Evolutionary conservation across 2,329 filamentous ascomycete species (phyloP).

Genomic region (Arthrinium phaeospermum): DNA sequence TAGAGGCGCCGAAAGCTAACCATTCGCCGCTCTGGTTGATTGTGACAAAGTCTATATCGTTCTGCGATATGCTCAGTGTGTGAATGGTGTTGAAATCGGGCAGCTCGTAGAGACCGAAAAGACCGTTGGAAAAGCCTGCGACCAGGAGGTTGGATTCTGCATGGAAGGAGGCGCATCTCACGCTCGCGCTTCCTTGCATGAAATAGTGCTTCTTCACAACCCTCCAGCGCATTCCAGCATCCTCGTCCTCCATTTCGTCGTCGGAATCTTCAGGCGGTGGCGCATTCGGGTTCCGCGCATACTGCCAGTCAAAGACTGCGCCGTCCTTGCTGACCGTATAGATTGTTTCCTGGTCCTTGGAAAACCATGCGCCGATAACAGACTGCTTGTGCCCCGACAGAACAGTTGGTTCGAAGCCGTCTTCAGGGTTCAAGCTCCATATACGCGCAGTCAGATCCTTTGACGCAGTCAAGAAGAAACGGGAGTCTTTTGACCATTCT

Average conservation of each 20-base stretch:
- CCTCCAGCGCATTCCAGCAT: slow-evolving; percentile 81
- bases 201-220: slow-evolving; percentile 94
- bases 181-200: slow-evolving; percentile 84
- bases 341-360: slow-evolving; percentile 90
- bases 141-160: slow-evolving; percentile 89
- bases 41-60: slow-evolving; percentile 92
- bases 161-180: slow-evolving; percentile 92
- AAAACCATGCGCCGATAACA: slow-evolving; percentile 96
- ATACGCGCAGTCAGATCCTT: slow-evolving; percentile 92
- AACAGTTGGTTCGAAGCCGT: slow-evolving; percentile 87
- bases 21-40: slow-evolving; percentile 96
- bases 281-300: slow-evolving; percentile 65
- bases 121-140: slow-evolving; percentile 91
- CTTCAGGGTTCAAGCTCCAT: slow-evolving; percentile 90
- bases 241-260: slow-evolving; percentile 64
- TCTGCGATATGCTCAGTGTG: slow-evolving; percentile 91
- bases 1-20: slow-evolving; percentile 95
- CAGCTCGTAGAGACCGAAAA: slow-evolving; percentile 94
- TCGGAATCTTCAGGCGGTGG: slow-evolving; percentile 58
- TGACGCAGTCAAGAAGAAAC: slow-evolving; percentile 91
- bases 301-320: slow-evolving; percentile 94
- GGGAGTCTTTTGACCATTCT: slow-evolving; percentile 94
- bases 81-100: slow-evolving; percentile 97
- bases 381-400: slow-evolving; percentile 89
- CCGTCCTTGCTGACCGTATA: slow-evolving; percentile 97